These are phyloP conservation scores for Asterionellopsis glacialis DNA, from an alignment of 108 stramenopile species.

Conservation along the genomic window DNA sequence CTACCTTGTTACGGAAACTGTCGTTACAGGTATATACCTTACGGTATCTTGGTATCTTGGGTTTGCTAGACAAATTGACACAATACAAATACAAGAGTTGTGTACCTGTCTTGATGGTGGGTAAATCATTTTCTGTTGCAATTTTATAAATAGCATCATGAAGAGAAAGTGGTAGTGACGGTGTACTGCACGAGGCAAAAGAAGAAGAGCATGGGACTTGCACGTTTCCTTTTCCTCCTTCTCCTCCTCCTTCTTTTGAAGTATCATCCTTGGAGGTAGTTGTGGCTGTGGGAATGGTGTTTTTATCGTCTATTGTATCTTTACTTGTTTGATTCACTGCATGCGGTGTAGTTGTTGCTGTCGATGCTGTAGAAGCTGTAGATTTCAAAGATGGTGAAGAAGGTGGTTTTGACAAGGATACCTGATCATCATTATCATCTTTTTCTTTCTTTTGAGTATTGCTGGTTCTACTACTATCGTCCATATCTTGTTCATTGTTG, in stretches of 20 bases:
- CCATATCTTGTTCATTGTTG: too few relatives aligned
- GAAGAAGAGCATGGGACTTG: too few relatives aligned
- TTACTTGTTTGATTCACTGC: not conserved
- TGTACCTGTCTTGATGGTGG: conserved; percentile 37
- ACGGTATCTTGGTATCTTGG: conserved; percentile 64
- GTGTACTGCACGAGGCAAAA: too few relatives aligned
- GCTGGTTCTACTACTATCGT: too few relatives aligned
- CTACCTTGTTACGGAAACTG: conserved; percentile 66
- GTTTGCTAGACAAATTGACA: conserved; percentile 59
- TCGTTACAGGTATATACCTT: conserved; percentile 78
- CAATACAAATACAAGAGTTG: conserved; percentile 77
- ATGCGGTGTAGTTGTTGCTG: not conserved
- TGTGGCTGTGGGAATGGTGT: too few relatives aligned
- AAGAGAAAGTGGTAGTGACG: not conserved
- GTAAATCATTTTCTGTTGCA: conserved; percentile 30
- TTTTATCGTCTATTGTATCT: too few relatives aligned
- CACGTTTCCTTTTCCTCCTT: too few relatives aligned
- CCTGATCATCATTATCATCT: too few relatives aligned
- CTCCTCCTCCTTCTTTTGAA: too few relatives aligned
- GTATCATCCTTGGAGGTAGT: not conserved
- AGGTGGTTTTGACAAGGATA: too few relatives aligned
- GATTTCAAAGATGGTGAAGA: not conserved
- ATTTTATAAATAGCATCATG: conserved; percentile 1
- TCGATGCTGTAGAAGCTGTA: not conserved
- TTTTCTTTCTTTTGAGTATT: too few relatives aligned